phyloP scores from a whole-genome alignment of 2,329 filamentous ascomycete species.

The Exophiala calicioides region DNA sequence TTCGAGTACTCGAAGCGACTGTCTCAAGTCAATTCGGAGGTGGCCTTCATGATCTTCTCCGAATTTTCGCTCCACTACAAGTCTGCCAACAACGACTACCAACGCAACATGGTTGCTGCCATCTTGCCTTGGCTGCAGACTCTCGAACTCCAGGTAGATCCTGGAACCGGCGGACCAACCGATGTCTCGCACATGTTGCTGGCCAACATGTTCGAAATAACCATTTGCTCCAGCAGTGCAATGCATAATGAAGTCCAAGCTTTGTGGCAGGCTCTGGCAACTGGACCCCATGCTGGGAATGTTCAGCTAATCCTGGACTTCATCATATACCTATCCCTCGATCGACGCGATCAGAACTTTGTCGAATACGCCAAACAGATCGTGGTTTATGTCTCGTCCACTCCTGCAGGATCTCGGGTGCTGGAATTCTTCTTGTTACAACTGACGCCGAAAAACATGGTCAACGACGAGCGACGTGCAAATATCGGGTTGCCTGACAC shows the following conservation, averaged over 20 bases:
- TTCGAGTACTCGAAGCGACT: conserved; percentile 93
- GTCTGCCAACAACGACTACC: conserved; percentile 75
- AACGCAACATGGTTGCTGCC: conserved; percentile 90
- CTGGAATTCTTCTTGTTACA: conserved; percentile 91
- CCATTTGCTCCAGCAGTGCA: conserved; percentile 82
- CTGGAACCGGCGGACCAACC: conserved; percentile 79
- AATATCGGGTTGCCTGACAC: conserved; percentile 63
- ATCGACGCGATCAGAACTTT: conserved; percentile 94
- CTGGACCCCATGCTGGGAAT: conserved; percentile 88
- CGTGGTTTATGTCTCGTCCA: conserved; percentile 91
- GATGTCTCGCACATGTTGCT: conserved; percentile 91
- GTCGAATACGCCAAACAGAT: conserved; percentile 98
- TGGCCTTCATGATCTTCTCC: conserved; percentile 92
- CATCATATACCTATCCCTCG: conserved; percentile 89
- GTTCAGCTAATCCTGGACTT: conserved; percentile 94
- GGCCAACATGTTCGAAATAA: conserved; percentile 93
- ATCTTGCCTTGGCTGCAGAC: conserved; percentile 96
- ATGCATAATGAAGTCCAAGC: conserved; percentile 97
- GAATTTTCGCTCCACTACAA: conserved; percentile 95
- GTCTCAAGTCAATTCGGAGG: conserved; percentile 81
- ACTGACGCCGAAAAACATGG: conserved; percentile 95
- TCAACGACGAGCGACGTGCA: conserved; percentile 79
- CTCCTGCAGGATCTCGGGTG: conserved; percentile 79
- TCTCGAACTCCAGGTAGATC: conserved; percentile 87
- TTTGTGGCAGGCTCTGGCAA: conserved; percentile 93